phyloP scores from a whole-genome alignment of 2,329 filamentous ascomycete genomes.

The Drechslerella dactyloides region DNA sequence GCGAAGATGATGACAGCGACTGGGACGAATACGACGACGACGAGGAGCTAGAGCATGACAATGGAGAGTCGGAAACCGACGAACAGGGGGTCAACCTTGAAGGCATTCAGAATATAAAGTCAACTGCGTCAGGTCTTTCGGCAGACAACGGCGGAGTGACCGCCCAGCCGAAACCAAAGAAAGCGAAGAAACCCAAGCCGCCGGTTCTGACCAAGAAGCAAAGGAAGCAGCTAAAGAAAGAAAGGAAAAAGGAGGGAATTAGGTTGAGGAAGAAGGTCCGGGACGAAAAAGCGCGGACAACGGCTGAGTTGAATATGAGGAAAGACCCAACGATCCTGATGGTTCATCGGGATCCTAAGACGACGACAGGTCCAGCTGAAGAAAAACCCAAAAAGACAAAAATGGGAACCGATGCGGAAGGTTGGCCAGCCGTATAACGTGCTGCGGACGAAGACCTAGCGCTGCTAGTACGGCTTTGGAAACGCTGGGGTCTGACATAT shows the following conservation, averaged over 20 bases:
- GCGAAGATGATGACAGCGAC: neutral
- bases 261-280: conserved; percentile 29
- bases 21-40: neutral
- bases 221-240: conserved; percentile 25
- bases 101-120: too few relatives aligned
- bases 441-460: neutral
- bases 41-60: neutral
- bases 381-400: neutral
- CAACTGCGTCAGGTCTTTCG: too few relatives aligned
- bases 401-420: neutral
- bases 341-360: neutral
- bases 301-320: neutral
- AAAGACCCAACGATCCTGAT: conserved; percentile 19
- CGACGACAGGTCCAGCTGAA: neutral
- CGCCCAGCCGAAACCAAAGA: neutral
- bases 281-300: conserved; percentile 10
- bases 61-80: neutral
- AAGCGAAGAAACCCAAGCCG: neutral
- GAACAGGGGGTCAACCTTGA: neutral
- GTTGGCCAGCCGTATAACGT: neutral
- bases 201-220: conserved; percentile 18
- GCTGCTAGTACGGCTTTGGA: too few relatives aligned
- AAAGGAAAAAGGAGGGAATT: neutral
- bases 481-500: too few relatives aligned
- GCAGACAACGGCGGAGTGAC: too few relatives aligned